Evolutionary conservation across 2,329 filamentous ascomycete species (phyloP).

Genomic region (Cercospora zeae-maydis): DNA sequence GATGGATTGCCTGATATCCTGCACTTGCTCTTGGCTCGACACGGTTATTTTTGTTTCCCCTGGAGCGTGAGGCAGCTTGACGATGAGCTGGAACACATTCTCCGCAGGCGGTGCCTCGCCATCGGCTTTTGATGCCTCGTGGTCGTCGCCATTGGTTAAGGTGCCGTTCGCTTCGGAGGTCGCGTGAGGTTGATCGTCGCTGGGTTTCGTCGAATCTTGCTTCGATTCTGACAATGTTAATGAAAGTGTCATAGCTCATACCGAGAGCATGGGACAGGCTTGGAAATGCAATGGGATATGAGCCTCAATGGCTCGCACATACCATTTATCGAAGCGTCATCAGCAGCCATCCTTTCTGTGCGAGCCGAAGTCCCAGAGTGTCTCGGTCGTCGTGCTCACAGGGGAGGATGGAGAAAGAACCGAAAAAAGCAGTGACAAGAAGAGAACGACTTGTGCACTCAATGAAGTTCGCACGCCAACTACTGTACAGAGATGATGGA

Average conservation of each 20-base stretch:
- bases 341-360: conserved; percentile 16
- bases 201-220: conserved; percentile 13
- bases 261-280: background rate
- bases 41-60: conserved; percentile 83
- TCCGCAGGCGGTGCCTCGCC: conserved; percentile 28
- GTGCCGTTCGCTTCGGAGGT: conserved; percentile 17
- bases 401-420: background rate
- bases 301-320: conserved; percentile 6
- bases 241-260: background rate
- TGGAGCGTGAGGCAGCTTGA: conserved; percentile 76
- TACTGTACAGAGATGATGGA: conserved; percentile 4
- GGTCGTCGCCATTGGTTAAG: conserved; percentile 18
- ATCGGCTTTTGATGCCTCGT: conserved; percentile 20
- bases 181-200: conserved; percentile 11
- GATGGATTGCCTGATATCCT: conserved; percentile 94
- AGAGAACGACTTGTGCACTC: conserved; percentile 9
- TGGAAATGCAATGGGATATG: background rate
- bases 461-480: background rate
- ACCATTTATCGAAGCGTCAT: conserved; percentile 19
- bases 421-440: background rate
- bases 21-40: conserved; percentile 83
- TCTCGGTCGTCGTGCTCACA: background rate
- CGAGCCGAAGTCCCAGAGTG: background rate
- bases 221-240: conserved; percentile 9
- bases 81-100: conserved; percentile 65